Base-by-base conservation (phyloP, 768 basidiomycete genomes). In the Tylopilus felleus region DNA sequence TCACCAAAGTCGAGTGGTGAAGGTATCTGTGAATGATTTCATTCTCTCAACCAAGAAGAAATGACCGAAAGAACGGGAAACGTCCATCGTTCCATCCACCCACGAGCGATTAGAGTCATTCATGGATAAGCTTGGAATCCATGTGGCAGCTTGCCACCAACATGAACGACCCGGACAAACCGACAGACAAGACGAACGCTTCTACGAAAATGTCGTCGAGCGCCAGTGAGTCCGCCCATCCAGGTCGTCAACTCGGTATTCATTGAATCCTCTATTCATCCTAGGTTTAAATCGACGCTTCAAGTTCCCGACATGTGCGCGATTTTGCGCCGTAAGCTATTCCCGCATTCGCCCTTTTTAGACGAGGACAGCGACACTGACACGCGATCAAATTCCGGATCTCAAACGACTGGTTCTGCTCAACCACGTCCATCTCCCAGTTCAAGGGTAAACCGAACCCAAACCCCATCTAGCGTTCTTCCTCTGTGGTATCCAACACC, bases 81-180 rank as follows among this genome's bases (percentile, higher is more conserved):
- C 35, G 59, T n/a, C 59, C 43, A n/a, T 58, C 51, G 27, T 60
- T 61, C 52, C 65, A 58, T 48, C 64, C 51, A 35, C 61, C 2
- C 79, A 81, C 47, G 84, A 83, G n/a, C 75, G 77, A 23, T 68
- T 90, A 1, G 88, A 91, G 65, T 73, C 75, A 1, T 84, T 86
- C 68, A 88, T 90, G 85, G 89, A 91, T 68, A 88, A 84, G 62
- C 68, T 92, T 8, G n/a, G n/a, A n/a, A n/a, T 86, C 85, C 4
- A 83, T 79, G 71, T 89, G 88, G 87, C 90, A 91, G 62, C 78
- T 91, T 21, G 68, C 74, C 57, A 58, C 56, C 4, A 63, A 67
- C 31, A 66, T 86, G 52, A 69, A 73, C 4, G 62, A 79, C 13
- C 65, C 73, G 22, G 38, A 52, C n/a, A 61, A 49, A 23, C 45